These are phyloP conservation scores for Aspergillus sp. DNA, from an alignment of 2,329 filamentous ascomycete species.

Conservation along the genomic window DNA sequence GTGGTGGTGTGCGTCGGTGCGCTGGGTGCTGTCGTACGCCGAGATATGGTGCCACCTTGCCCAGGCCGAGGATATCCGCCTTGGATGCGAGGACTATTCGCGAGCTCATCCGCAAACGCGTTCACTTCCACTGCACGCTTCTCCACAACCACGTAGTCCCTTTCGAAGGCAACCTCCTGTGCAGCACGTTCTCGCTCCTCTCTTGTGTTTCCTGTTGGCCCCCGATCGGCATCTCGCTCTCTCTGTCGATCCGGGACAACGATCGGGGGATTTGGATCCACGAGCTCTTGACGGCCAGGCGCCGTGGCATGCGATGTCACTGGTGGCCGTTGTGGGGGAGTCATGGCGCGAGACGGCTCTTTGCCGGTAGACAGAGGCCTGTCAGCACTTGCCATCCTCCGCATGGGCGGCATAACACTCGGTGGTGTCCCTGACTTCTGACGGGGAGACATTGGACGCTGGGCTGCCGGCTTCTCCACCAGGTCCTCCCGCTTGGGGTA, in stretches of 20 bases:
- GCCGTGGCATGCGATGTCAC: slow-evolving; percentile 32
- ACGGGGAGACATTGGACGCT: slow-evolving; percentile 31
- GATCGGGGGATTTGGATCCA: slow-evolving; percentile 25
- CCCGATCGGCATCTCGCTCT: slow-evolving; percentile 32
- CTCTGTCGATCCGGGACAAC: slow-evolving; percentile 56
- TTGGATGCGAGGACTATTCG: slow-evolving; percentile 64
- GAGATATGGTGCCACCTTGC: slow-evolving; percentile 57
- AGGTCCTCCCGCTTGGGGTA: slow-evolving; percentile 15
- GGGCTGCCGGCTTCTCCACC: slow-evolving; percentile 10
- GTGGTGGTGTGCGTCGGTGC: slow-evolving; percentile 60
- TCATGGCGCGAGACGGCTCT: slow-evolving; percentile 19
- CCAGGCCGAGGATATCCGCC: slow-evolving; percentile 43
- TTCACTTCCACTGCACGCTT: slow-evolving; percentile 95
- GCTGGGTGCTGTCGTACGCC: slow-evolving; percentile 72
- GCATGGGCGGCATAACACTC: slow-evolving; percentile 19
- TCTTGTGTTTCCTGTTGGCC: slow-evolving; percentile 18
- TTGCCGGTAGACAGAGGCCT: slow-evolving; percentile 18
- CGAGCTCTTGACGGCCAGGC: slow-evolving; percentile 32
- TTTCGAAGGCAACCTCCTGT: slow-evolving; percentile 80
- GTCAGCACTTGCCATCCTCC: slow-evolving; percentile 27
- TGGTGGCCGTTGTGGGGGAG: slow-evolving; percentile 25
- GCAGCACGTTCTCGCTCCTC: slow-evolving; percentile 57
- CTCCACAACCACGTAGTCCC: slow-evolving; percentile 93
- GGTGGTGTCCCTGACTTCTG: slow-evolving; percentile 22
- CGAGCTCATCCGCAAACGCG: slow-evolving; percentile 89